Percentiles rank a stretch among this genome's conserved stretches.
phyloP scores from a whole-genome alignment of 805 yeast species.

The Candida sanyiensis region DNA sequence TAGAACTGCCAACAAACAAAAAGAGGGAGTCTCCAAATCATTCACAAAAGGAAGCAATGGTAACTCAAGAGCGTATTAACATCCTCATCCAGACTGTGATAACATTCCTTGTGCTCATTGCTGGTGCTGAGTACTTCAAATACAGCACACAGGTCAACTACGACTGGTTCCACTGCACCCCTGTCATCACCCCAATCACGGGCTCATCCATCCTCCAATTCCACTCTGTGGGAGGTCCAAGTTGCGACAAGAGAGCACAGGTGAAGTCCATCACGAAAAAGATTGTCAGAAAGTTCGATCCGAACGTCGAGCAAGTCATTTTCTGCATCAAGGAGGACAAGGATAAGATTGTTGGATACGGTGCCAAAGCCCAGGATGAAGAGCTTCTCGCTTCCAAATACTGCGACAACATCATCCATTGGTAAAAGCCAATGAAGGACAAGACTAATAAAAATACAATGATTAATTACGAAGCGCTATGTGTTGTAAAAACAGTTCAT shows the following conservation, averaged over 20 bases:
- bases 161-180: constrained; percentile 42
- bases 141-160: constrained; percentile 34
- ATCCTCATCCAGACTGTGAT: constrained; percentile 27
- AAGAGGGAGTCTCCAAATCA: not conserved
- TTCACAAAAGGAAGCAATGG: constrained; percentile 10
- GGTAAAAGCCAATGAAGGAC: too few species aligned
- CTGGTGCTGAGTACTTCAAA: constrained; percentile 39
- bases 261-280: constrained; percentile 34
- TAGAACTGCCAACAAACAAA: not conserved
- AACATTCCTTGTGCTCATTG: constrained; percentile 29
- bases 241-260: constrained; percentile 41
- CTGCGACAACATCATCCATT: constrained; percentile 25
- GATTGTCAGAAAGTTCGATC: constrained; percentile 34
- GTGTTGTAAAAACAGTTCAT: not conserved
- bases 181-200: constrained; percentile 23
- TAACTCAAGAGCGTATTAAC: constrained; percentile 14
- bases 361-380: constrained; percentile 17
- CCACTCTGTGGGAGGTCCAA: constrained; percentile 37
- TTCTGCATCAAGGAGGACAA: constrained; percentile 34
- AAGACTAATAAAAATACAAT: too few species aligned
- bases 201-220: constrained; percentile 27
- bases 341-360: constrained; percentile 19
- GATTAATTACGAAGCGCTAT: not conserved
- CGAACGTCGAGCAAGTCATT: constrained; percentile 29
- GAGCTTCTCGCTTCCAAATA: constrained; percentile 8